phyloP scores from a whole-genome alignment of 345 rosid species.

The Corchorus olitorius region DNA sequence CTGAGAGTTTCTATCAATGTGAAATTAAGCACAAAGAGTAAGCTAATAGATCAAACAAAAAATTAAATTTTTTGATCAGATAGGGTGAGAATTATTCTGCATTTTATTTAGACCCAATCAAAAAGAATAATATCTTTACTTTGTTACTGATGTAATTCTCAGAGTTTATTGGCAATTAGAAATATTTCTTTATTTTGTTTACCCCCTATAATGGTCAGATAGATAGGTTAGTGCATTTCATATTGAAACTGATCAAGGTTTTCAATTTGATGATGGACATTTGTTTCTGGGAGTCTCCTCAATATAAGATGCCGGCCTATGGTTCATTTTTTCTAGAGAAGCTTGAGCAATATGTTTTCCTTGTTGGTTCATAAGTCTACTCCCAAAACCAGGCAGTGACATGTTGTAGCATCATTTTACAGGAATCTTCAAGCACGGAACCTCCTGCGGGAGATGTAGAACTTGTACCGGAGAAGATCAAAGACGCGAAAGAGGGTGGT shows the following conservation, averaged over 20 bases:
- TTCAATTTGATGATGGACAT: not conserved
- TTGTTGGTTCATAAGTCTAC: not conserved
- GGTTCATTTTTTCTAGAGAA: not conserved
- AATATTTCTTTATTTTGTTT: not conserved
- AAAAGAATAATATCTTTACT: not conserved
- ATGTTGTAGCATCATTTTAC: not conserved
- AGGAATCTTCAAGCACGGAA: conserved; percentile 43
- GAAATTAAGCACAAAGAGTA: not conserved
- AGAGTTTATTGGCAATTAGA: not conserved
- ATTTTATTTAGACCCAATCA: not conserved
- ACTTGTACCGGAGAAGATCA: conserved; percentile 48
- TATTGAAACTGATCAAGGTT: not conserved
- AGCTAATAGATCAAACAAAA: not conserved
- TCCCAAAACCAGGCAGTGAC: not conserved
- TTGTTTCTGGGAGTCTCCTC: not conserved
- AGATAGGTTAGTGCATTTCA: not conserved
- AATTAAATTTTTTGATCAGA: not conserved
- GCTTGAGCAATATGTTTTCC: not conserved
- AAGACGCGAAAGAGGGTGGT: conserved; percentile 53
- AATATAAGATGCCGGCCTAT: not conserved
- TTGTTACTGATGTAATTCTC: not conserved
- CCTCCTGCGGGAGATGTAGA: conserved; percentile 46
- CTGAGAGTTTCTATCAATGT: not conserved
- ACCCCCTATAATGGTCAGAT: not conserved
- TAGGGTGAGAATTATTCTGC: not conserved